These are phyloP conservation scores for Eutrema japonicum DNA, from an alignment of 345 rosid genomes.

Conservation along the genomic window DNA sequence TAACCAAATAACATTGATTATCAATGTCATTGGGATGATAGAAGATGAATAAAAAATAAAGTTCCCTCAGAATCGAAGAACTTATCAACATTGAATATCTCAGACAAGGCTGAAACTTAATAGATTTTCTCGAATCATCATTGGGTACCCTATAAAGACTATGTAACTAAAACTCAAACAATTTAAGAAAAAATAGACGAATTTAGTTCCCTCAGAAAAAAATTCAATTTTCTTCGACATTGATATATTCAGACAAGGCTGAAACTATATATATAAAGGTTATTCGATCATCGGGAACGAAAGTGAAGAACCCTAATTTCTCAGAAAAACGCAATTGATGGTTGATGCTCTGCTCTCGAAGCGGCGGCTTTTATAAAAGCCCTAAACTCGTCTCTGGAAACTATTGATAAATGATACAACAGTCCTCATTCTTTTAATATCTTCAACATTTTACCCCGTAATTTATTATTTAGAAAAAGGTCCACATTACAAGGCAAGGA, in stretches of 20 bases:
- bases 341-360: not conserved
- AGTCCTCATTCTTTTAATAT: not conserved
- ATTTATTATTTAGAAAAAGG: not conserved
- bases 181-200: not conserved
- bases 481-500: not conserved
- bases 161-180: not conserved
- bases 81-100: conserved; percentile 42
- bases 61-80: conserved; percentile 42
- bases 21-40: not conserved
- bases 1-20: not conserved
- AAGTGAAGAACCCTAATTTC: conserved; percentile 3
- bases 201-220: conserved; percentile 34
- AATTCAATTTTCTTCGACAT: conserved; percentile 28
- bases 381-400: conserved; percentile 26
- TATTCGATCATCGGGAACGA: conserved; percentile 18
- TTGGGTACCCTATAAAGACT: not conserved
- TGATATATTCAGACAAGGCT: conserved; percentile 43
- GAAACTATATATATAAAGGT: conserved; percentile 29
- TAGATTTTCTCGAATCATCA: conserved; percentile 42
- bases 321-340: not conserved
- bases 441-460: not conserved
- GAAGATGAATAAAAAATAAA: not conserved
- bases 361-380: conserved; percentile 43
- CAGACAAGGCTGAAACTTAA: conserved; percentile 49
- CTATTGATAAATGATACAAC: not conserved